These are phyloP conservation scores for Forsythia suspensa DNA, from an alignment of 257 asterid genomes.

Conservation along the genomic window DNA sequence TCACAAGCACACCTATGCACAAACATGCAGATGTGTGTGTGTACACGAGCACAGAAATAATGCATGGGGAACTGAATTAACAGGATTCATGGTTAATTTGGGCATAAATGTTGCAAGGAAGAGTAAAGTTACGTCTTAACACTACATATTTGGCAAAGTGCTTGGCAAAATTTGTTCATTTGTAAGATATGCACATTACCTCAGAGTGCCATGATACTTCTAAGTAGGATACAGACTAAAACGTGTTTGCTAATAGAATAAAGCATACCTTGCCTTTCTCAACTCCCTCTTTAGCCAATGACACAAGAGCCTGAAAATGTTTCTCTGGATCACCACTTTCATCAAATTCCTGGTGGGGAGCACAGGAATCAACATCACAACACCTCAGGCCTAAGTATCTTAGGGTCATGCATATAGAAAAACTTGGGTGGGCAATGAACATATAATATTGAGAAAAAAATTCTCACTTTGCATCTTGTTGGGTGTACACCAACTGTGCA, in stretches of 20 bases:
- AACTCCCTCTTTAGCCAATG: constrained; percentile 82
- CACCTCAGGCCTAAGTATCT: constrained; percentile 8
- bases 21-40: background rate
- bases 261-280: constrained; percentile 89
- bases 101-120: background rate
- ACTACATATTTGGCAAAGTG: constrained; percentile 5
- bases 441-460: constrained; percentile 17
- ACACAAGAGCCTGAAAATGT: constrained; percentile 72
- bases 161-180: background rate
- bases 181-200: background rate
- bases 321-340: constrained; percentile 89
- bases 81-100: background rate
- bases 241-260: constrained; percentile 14
- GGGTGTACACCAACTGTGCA: constrained; percentile 99
- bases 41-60: background rate
- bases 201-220: background rate
- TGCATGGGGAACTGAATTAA: background rate
- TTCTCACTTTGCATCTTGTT: constrained; percentile 88
- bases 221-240: background rate
- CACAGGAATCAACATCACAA: constrained; percentile 11
- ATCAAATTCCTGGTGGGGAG: constrained; percentile 72
- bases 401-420: constrained; percentile 7
- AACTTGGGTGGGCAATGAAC: background rate
- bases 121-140: constrained; percentile 9
- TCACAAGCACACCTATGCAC: background rate